Percentiles rank a stretch among this genome's conserved stretches.
Conservation (phyloP, 106 monocot species). For the Dendrobium nobile region DNA sequence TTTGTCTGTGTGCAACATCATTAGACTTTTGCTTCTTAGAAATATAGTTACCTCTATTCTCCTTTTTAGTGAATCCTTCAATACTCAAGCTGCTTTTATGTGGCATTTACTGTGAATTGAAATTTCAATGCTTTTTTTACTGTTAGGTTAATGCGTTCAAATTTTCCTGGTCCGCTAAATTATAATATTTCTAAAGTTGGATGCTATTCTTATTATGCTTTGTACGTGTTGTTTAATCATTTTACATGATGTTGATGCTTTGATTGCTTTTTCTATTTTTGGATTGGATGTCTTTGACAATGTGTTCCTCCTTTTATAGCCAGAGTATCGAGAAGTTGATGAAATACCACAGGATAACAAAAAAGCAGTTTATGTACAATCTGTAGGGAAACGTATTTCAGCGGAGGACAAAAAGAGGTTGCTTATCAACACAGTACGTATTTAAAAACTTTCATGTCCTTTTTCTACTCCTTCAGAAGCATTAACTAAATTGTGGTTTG, state of each 20-base stretch:
- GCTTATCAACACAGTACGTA: constrained; percentile 4
- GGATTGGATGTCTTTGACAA: neutral
- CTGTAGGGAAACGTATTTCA: constrained; percentile 4
- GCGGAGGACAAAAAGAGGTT: neutral
- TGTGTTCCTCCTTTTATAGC: constrained; percentile 3
- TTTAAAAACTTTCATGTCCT: neutral
- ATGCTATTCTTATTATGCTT: neutral
- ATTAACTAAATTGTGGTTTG: neutral
- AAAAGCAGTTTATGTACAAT: neutral
- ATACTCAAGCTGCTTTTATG: neutral
- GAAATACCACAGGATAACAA: neutral
- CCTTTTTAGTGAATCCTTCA: neutral
- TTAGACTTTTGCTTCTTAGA: neutral
- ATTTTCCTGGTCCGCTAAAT: neutral
- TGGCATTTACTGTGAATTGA: neutral
- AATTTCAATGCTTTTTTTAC: neutral
- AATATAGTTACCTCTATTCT: neutral
- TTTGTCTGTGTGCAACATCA: neutral
- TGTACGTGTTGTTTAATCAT: neutral
- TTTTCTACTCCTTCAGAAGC: neutral
- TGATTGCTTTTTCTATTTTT: neutral
- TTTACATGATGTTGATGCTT: neutral
- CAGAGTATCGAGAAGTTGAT: neutral
- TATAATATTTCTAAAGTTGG: neutral
- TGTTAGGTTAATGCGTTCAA: neutral